phyloP scores from a whole-genome alignment of 441 rosid genomes.

The Francoa sonchifolia region DNA sequence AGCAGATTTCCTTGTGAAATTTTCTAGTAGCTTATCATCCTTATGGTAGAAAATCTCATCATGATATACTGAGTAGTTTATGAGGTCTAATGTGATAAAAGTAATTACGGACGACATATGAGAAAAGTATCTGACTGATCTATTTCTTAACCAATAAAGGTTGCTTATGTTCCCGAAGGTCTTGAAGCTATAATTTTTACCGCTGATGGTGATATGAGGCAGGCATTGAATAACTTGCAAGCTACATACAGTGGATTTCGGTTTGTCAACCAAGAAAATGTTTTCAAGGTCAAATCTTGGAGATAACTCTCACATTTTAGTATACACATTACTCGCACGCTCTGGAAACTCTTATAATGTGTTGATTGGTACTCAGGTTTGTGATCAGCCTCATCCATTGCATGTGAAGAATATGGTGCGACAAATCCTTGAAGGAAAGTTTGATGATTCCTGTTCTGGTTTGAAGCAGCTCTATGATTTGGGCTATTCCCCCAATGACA shows the following conservation, averaged over 20 bases:
- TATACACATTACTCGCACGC: background rate
- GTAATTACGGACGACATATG: no score
- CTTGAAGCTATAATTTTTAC: constrained; percentile 96
- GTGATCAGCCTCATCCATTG: constrained; percentile 95
- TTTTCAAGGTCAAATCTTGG: constrained; percentile 59
- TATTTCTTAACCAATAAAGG: constrained; percentile 42
- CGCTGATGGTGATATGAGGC: constrained; percentile 99
- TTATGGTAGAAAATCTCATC: no score
- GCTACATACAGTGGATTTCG: constrained; percentile 88
- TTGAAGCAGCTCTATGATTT: constrained; percentile 79
- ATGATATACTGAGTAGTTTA: no score
- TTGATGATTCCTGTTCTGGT: constrained; percentile 74
- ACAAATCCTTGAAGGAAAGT: constrained; percentile 69
- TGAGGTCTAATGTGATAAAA: no score
- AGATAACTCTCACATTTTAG: constrained; percentile 3
- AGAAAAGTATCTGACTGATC: no score
- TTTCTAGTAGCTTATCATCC: no score
- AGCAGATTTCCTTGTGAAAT: no score
- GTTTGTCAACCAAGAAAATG: constrained; percentile 84
- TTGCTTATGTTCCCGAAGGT: constrained; percentile 85
- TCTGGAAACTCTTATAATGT: constrained; percentile 8
- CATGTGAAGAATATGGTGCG: constrained; percentile 82
- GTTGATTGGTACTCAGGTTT: constrained; percentile 38
- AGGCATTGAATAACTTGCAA: constrained; percentile 91
- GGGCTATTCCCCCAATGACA: constrained; percentile 93